Base-by-base conservation (phyloP, 768 basidiomycete species). In the Xerocomellus intermedius region DNA sequence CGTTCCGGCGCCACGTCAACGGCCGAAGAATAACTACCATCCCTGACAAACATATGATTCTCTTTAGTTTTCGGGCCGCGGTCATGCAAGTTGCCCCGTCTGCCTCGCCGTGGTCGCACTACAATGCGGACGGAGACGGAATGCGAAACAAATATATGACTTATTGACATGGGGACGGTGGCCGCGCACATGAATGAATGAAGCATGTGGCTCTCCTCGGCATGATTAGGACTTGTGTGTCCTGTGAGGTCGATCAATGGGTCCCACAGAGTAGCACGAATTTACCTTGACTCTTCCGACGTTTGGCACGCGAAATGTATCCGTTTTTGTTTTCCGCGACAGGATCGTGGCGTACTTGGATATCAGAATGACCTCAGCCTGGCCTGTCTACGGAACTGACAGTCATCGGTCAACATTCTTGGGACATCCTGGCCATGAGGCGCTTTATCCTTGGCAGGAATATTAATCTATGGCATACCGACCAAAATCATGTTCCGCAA, bases 111-210 rank as follows among this genome's bases (percentile, higher is more conserved):
- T 53, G 39, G 48, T 53, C 48, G 52, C 44, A 17, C 33, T 44
- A 30, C 43, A 22, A n/a, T 43, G 21, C 60, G 58, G 64, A 44
- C 50, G 54, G 52, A 56, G 35, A 58, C 61, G 65, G 62, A 47
- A 52, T 17, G 42, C n/a, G 24, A 38, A 52, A 52, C 50, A 21
- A 38, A 47, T 32, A 26, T 43, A 28, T 24, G 52, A 37, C 32
- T 33, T 43, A 48, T 57, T 28, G 56, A 56, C 57, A 54, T 65
- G 66, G 63, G 55, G 60, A 64, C 39, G 53, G 54, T 58, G 54
- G 49, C 42, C 45, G 49, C 26, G 36, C 24, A n/a, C n/a, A 41
- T 38, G 37, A 52, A 45, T n/a, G 54, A 48, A 48, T n/a, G 50
- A 56, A 30, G 36, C 59, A 32, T 30, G 22, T 38, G 45, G 19